Conservation (phyloP, 1,284 basidiomycete genomes). For the Sanghuangporus sanghuang region DNA sequence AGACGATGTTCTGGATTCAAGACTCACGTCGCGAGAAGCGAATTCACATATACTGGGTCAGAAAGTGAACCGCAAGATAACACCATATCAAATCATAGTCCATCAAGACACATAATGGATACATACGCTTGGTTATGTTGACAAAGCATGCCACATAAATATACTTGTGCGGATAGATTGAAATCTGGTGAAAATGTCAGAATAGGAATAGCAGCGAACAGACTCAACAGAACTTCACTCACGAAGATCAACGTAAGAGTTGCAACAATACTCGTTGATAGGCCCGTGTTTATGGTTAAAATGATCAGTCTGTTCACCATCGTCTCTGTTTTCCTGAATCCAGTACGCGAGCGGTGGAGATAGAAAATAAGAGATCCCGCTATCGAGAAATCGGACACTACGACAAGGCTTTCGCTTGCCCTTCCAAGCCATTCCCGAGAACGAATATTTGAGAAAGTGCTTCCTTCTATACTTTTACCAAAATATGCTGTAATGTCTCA, state of each 20-base stretch:
- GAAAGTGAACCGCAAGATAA: not conserved
- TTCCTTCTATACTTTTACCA: not conserved
- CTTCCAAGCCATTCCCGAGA: not conserved
- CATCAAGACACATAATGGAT: not conserved
- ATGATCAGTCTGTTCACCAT: conserved; percentile 28
- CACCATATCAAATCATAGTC: too few species aligned
- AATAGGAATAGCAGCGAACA: not conserved
- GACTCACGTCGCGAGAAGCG: conserved; percentile 13
- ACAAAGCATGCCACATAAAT: conserved; percentile 29
- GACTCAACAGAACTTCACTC: not conserved
- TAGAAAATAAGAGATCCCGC: conserved; percentile 28
- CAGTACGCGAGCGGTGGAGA: conserved; percentile 26
- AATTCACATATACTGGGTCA: conserved; percentile 14
- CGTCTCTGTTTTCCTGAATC: conserved; percentile 27
- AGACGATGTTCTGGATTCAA: not conserved
- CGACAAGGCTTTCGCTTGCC: conserved; percentile 17
- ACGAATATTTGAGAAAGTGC: not conserved
- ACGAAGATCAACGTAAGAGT: conserved; percentile 24
- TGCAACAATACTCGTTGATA: conserved; percentile 29
- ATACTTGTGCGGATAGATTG: conserved; percentile 17
- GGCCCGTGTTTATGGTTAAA: conserved; percentile 29
- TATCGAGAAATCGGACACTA: conserved; percentile 28
- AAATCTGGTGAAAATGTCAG: not conserved
- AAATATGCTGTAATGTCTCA: not conserved
- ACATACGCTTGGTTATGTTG: conserved; percentile 29